Evolutionary conservation across 805 yeast species (phyloP).

Genomic region (Kodamaea sagamina): DNA sequence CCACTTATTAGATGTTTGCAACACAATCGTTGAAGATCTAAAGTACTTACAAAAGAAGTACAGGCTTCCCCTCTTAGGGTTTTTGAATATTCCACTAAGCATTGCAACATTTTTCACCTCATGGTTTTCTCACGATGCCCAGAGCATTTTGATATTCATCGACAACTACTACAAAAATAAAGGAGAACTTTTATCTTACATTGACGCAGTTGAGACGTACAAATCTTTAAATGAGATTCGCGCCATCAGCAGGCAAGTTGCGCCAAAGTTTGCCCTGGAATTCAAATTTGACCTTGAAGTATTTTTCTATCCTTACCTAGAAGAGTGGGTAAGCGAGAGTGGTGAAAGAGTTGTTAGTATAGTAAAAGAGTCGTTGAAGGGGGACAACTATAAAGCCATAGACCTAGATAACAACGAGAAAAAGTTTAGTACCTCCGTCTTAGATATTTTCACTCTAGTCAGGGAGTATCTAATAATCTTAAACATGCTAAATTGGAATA

Average conservation of each 20-base stretch:
- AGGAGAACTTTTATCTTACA: conserved; percentile 42
- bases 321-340: conserved; percentile 45
- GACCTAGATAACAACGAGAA: conserved; percentile 41
- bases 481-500: conserved; percentile 62
- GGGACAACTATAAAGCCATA: conserved; percentile 58
- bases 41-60: conserved; percentile 59
- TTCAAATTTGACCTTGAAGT: conserved; percentile 59
- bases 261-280: conserved; percentile 22
- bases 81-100: conserved; percentile 51
- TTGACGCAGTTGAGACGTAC: conserved; percentile 61
- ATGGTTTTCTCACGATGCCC: conserved; percentile 54
- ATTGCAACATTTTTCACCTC: conserved; percentile 49
- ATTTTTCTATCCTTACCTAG: conserved; percentile 45
- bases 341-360: conserved; percentile 46
- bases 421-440: conserved; percentile 59
- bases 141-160: conserved; percentile 50
- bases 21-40: conserved; percentile 51
- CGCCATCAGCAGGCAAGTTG: conserved; percentile 52
- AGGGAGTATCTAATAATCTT: conserved; percentile 59
- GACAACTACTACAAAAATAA: conserved; percentile 37
- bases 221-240: conserved; percentile 53
- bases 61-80: conserved; percentile 58
- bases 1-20: conserved; percentile 60
- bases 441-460: conserved; percentile 65
- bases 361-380: conserved; percentile 55